These are phyloP conservation scores for Elongisporangium senticosum DNA, from an alignment of 352 stramenopile species.

Conservation along the genomic window DNA sequence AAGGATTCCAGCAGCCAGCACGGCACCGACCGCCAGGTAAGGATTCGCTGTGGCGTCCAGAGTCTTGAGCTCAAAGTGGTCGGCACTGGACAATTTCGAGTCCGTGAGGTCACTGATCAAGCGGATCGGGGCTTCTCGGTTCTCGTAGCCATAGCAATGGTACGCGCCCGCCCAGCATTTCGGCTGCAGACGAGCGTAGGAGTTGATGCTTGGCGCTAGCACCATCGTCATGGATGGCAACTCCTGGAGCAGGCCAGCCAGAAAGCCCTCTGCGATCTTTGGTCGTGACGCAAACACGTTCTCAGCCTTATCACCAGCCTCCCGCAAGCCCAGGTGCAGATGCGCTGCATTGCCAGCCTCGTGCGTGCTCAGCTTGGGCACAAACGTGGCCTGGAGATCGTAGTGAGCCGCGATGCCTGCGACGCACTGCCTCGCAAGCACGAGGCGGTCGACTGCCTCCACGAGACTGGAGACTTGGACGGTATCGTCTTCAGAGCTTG, in stretches of 20 bases:
- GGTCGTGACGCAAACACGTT: conserved; percentile 10
- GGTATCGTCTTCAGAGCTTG: too few relatives aligned
- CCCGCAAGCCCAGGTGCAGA: not conserved
- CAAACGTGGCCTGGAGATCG: conserved; percentile 2
- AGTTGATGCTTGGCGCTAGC: conserved; percentile 6
- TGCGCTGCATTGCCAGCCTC: conserved; percentile 4
- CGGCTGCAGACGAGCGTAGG: conserved; percentile 21
- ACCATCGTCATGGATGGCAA: conserved; percentile 20
- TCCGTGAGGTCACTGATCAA: conserved; percentile 8
- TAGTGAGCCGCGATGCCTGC: not conserved
- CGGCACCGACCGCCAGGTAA: conserved; percentile 20
- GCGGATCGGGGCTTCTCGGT: conserved; percentile 21
- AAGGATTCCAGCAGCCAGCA: conserved; percentile 17
- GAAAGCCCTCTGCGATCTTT: conserved; percentile 2
- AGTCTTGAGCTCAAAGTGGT: conserved; percentile 29
- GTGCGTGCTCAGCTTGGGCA: conserved; percentile 2
- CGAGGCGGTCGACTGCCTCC: conserved; percentile 5
- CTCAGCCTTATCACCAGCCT: not conserved
- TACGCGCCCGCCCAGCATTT: conserved; percentile 23
- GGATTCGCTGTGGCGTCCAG: conserved; percentile 24
- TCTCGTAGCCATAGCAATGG: conserved; percentile 31
- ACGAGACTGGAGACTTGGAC: not conserved
- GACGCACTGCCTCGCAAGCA: conserved; percentile 4
- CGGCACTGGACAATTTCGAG: too few relatives aligned
- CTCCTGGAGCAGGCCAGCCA: conserved; percentile 16